Base-by-base conservation (phyloP, 2,329 filamentous ascomycete genomes). In the Botrytis fragariae region DNA sequence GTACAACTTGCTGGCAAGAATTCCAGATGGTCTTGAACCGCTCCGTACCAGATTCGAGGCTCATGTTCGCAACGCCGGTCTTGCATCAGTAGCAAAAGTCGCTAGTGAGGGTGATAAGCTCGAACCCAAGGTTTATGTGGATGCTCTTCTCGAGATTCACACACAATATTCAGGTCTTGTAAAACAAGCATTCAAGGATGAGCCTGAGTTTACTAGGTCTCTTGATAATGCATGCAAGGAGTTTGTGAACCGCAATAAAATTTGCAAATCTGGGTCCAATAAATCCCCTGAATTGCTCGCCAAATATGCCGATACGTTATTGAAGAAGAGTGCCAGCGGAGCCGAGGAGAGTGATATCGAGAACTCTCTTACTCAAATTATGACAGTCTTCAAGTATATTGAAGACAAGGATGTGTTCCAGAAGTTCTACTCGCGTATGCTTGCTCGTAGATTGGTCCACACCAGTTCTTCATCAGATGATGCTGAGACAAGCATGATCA, bases 321-420 rank as follows among this genome's bases (percentile, higher is more conserved):
- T 99, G 69, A 95, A 96, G 83, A 98, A 97, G 86, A 95, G 93
- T 77, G 93, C 92, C 44, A 97, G 95, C 78, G 94, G 94, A 78
- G 93, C 94, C 22, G 96, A 98, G 81, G 96, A 99, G 81, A 92
- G 93, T 45, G 95, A 99, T 80, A 88, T 98, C 79, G 96, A 99
- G 84, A 91, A 92, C 77, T 92, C 94, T 45, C 86, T 98, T 44
- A 90, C 90, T 32, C 93, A 98, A 82, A 96, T 99, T 79, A 99
- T 99, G 96, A 98, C 95, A 1, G 94, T 99, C 72, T 99, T 99
- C 89, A 98, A 98, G 85, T 99, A 99, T 83, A 98, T 99, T 76
- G 96, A 99, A 82, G 97, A 99, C 84, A 99, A 99, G 87, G 96
- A 99, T 80, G 97, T 99, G 8, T 99, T 99, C 88, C 96, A 98